These are phyloP conservation scores for Meira miltonrushii DNA, from an alignment of 1,284 basidiomycete genomes.

Conservation along the genomic window DNA sequence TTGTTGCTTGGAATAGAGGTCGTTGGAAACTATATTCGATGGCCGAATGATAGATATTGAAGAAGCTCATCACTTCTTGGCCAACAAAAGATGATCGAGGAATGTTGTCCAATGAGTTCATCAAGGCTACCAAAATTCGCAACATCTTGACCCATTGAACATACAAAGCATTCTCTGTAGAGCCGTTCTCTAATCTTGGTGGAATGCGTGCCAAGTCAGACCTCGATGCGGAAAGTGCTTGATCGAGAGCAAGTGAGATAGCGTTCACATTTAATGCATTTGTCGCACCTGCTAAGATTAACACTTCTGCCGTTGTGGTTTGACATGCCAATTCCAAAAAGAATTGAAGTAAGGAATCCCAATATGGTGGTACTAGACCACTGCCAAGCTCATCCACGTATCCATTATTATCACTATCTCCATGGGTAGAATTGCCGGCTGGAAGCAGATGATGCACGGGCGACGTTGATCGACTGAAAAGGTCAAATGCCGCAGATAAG, in stretches of 20 bases:
- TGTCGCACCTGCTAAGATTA: constrained; percentile 76
- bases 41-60: constrained; percentile 66
- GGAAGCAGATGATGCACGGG: not conserved
- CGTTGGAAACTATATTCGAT: constrained; percentile 62
- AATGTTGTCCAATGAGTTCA: constrained; percentile 59
- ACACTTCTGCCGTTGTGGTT: constrained; percentile 70
- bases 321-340: constrained; percentile 78
- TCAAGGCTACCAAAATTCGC: constrained; percentile 69
- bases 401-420: not conserved
- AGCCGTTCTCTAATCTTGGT: constrained; percentile 59
- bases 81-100: constrained; percentile 71
- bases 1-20: not conserved
- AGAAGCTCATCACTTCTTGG: constrained; percentile 75
- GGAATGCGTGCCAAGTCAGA: not conserved
- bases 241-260: constrained; percentile 68
- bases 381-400: constrained; percentile 14
- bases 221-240: constrained; percentile 23
- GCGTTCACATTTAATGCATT: constrained; percentile 76
- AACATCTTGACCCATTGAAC: constrained; percentile 78
- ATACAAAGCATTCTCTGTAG: constrained; percentile 71
- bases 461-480: constrained; percentile 61
- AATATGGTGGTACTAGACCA: constrained; percentile 59
- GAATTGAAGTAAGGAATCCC: constrained; percentile 71
- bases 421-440: constrained; percentile 10
- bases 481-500: constrained; percentile 69